Conservation (phyloP, 257 asterid genomes). For the Forsythia viridissima region DNA sequence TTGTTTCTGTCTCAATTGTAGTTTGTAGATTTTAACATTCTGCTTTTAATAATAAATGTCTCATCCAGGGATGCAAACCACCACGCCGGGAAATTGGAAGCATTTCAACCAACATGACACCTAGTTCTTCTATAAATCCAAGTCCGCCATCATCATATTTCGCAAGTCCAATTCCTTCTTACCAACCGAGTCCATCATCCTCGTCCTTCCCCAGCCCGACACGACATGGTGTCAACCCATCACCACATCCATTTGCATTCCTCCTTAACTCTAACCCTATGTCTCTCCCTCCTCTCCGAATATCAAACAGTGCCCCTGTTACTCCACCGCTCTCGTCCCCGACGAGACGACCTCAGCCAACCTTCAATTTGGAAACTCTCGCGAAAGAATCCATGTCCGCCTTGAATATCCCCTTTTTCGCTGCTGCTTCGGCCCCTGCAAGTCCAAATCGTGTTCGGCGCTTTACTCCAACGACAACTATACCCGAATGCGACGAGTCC, state of each 20-base stretch:
- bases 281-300: slow-evolving; percentile 62
- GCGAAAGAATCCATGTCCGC: slow-evolving; percentile 43
- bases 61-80: slow-evolving; percentile 4
- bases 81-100: slow-evolving; percentile 25
- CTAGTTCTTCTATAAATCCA: slow-evolving; percentile 23
- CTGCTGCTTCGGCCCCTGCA: slow-evolving; percentile 76
- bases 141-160: slow-evolving; percentile 36
- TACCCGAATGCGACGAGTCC: slow-evolving; percentile 79
- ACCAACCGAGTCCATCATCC: slow-evolving; percentile 70
- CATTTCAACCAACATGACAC: slow-evolving; percentile 31
- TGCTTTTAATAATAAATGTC: neutral
- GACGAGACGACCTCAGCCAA: slow-evolving; percentile 59
- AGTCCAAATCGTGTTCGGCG: slow-evolving; percentile 69
- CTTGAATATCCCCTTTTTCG: slow-evolving; percentile 47
- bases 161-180: slow-evolving; percentile 77
- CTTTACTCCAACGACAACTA: slow-evolving; percentile 54
- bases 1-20: neutral
- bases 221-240: slow-evolving; percentile 49
- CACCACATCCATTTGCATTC: slow-evolving; percentile 56
- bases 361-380: slow-evolving; percentile 60
- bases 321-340: slow-evolving; percentile 94
- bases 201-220: slow-evolving; percentile 81
- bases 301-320: slow-evolving; percentile 85
- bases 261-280: slow-evolving; percentile 52
- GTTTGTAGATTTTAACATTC: neutral